phyloP scores from a whole-genome alignment of 1,139 yeast species.

The Geotrichum australiense region DNA sequence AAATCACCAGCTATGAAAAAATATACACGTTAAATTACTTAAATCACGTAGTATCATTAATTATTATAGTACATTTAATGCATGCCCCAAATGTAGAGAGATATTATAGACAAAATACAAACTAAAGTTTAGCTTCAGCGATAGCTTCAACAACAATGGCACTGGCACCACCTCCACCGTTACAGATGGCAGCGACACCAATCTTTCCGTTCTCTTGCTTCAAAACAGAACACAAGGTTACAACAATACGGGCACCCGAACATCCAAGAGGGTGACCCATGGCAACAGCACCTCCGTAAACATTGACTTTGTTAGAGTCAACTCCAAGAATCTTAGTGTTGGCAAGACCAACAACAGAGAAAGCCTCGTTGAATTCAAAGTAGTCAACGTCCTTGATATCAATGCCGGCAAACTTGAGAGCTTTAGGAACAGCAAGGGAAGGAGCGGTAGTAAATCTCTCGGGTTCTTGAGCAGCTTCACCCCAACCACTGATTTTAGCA shows the following conservation, averaged over 20 bases:
- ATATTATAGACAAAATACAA: too few species aligned
- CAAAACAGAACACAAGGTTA: conserved; percentile 73
- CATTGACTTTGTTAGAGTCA: conserved; percentile 67
- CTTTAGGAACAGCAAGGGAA: conserved; percentile 88
- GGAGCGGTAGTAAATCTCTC: conserved; percentile 95
- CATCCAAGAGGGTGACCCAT: conserved; percentile 96
- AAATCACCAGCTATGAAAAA: too few species aligned
- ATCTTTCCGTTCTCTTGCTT: conserved; percentile 67
- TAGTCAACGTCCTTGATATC: conserved; percentile 56
- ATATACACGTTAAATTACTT: too few species aligned
- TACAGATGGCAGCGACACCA: conserved; percentile 95
- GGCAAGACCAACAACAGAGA: conserved; percentile 91
- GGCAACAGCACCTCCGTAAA: conserved; percentile 98
- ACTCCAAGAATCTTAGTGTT: conserved; percentile 69
- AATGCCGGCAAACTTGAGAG: conserved; percentile 77
- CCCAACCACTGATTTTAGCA: conserved; percentile 89
- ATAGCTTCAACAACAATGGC: conserved; percentile 59
- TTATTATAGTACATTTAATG: too few species aligned
- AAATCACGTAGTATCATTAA: too few species aligned
- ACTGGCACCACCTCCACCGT: conserved; percentile 99
- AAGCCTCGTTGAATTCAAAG: conserved; percentile 95
- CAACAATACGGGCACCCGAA: conserved; percentile 92
- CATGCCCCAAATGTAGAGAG: too few species aligned
- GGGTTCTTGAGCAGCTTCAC: conserved; percentile 95
- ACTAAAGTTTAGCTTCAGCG: conserved; percentile 13